These are phyloP conservation scores for Aspergillus sclerotialis DNA, from an alignment of 2,329 filamentous ascomycete genomes.

Conservation along the genomic window DNA sequence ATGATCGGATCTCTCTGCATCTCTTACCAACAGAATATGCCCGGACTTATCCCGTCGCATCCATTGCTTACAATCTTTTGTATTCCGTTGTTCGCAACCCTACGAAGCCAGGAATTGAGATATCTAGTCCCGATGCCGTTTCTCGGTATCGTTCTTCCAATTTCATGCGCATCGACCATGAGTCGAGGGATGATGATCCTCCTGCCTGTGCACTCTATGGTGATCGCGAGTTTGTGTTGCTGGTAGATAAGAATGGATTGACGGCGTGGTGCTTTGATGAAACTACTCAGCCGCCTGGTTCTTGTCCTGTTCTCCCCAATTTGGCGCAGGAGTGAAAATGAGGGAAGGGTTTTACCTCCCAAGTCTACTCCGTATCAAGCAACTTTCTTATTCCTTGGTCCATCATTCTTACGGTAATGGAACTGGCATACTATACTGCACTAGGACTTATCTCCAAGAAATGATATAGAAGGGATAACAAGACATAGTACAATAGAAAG, in stretches of 20 bases:
- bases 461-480: not conserved
- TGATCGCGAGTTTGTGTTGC: slow-evolving; percentile 12
- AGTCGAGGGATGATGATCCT: slow-evolving; percentile 1
- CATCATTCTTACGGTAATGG: too few relatives aligned
- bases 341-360: too few relatives aligned
- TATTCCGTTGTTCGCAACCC: not conserved
- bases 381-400: too few relatives aligned
- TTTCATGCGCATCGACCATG: not conserved
- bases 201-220: slow-evolving; percentile 8
- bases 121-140: not conserved
- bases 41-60: not conserved
- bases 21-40: not conserved
- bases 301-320: not conserved
- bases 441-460: not conserved
- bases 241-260: slow-evolving; percentile 9
- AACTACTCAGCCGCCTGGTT: not conserved
- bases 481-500: slow-evolving; percentile 6
- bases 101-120: not conserved
- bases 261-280: slow-evolving; percentile 20
- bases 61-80: not conserved
- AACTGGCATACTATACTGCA: too few relatives aligned
- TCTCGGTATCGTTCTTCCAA: not conserved
- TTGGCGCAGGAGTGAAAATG: not conserved
- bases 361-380: too few relatives aligned
- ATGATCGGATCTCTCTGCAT: not conserved